Evolutionary conservation across 2,329 filamentous ascomycete species (phyloP).

Genomic region (Immersiporthe knoxdaviesiana): DNA sequence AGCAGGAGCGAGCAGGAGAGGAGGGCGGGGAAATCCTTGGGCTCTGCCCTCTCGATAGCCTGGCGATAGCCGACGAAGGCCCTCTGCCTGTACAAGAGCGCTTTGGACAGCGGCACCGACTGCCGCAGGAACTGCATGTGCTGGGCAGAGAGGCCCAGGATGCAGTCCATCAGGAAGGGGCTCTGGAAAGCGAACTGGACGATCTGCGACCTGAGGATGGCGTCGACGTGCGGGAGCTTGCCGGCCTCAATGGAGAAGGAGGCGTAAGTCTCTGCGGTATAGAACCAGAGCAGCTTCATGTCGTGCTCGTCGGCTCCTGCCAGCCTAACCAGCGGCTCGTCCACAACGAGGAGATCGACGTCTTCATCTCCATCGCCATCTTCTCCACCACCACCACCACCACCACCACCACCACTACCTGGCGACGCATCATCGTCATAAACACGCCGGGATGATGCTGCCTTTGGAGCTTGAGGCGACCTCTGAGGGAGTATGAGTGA

Average conservation of each 20-base stretch:
- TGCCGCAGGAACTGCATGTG: conserved; percentile 50
- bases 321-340: conserved; percentile 44
- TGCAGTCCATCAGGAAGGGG: conserved; percentile 58
- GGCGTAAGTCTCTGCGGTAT: conserved; percentile 49
- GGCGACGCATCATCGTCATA: conserved; percentile 20
- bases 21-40: conserved; percentile 53
- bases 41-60: conserved; percentile 52
- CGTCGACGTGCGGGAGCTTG: conserved; percentile 41
- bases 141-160: conserved; percentile 56
- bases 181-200: conserved; percentile 54
- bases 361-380: neutral
- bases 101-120: conserved; percentile 44
- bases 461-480: neutral
- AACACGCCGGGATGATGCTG: conserved; percentile 22
- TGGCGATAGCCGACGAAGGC: conserved; percentile 55
- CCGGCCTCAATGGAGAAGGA: conserved; percentile 50
- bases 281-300: conserved; percentile 61
- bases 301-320: conserved; percentile 45
- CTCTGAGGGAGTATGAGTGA: conserved; percentile 8
- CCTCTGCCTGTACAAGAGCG: conserved; percentile 50
- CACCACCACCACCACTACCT: conserved; percentile 22
- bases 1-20: conserved; percentile 56
- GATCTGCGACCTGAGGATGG: conserved; percentile 50
- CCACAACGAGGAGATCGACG: conserved; percentile 37
- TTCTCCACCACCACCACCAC: conserved; percentile 26